A percentile compares a stretch with the other conserved stretches of the same genome.
These are phyloP conservation scores for Sporothrix brasiliensis DNA, from an alignment of 2,329 filamentous ascomycete species.

Conservation along the genomic window DNA sequence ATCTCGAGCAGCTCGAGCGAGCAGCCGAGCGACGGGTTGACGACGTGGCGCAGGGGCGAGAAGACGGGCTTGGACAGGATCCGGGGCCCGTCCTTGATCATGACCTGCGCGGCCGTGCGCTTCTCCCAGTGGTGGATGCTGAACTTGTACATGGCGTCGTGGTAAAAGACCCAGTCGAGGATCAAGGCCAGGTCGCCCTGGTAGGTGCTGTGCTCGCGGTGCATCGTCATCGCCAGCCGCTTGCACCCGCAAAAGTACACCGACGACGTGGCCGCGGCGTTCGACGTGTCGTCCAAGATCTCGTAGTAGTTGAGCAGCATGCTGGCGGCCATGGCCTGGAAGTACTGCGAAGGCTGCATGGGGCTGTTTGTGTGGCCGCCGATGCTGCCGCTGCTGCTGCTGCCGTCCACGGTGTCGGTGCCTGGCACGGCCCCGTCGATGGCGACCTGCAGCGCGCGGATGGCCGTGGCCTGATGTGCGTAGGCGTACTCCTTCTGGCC, in stretches of 20 bases:
- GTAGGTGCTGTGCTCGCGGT: conserved; percentile 33
- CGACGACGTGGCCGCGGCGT: conserved; percentile 28
- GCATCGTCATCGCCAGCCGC: conserved; percentile 31
- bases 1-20: conserved; percentile 36
- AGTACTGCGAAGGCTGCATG: conserved; percentile 18
- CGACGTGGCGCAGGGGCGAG: conserved; percentile 34
- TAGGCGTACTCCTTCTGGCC: conserved; percentile 27
- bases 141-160: conserved; percentile 37
- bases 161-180: conserved; percentile 37
- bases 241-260: conserved; percentile 36
- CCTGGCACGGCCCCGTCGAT: conserved; percentile 1
- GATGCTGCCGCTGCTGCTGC: no score
- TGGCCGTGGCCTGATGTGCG: conserved; percentile 30
- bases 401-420: not conserved
- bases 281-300: conserved; percentile 28
- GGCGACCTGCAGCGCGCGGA: conserved; percentile 31
- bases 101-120: conserved; percentile 25
- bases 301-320: conserved; percentile 36
- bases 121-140: conserved; percentile 36
- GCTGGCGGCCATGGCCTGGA: conserved; percentile 36
- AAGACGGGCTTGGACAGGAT: conserved; percentile 35
- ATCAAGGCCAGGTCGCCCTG: conserved; percentile 35
- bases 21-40: conserved; percentile 33
- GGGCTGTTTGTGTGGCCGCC: not conserved
- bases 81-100: conserved; percentile 27